These are phyloP conservation scores for Penicillium goetzii DNA, from an alignment of 495 filamentous ascomycete species.

Conservation along the genomic window DNA sequence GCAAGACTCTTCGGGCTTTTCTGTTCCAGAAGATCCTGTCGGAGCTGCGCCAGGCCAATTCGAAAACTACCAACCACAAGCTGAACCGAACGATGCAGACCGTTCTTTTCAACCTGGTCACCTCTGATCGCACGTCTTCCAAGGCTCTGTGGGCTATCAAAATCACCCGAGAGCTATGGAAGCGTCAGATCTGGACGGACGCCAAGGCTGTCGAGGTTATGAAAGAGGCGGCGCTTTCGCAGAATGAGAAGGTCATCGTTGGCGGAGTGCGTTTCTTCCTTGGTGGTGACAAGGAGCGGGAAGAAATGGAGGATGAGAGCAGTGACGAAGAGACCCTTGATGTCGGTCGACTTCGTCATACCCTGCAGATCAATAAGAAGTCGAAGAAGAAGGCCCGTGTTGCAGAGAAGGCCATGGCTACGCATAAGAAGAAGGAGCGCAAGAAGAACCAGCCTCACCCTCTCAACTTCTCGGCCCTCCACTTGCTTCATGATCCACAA, in stretches of 20 bases:
- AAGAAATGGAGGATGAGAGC: conserved; percentile 86
- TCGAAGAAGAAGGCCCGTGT: conserved; percentile 79
- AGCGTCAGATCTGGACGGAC: conserved; percentile 85
- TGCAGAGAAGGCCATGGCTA: conserved; percentile 76
- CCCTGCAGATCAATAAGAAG: conserved; percentile 92
- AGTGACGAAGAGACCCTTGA: conserved; percentile 80
- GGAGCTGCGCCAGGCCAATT: conserved; percentile 83
- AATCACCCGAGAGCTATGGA: conserved; percentile 85
- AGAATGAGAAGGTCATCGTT: conserved; percentile 86
- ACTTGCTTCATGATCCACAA: conserved; percentile 93
- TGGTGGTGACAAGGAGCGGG: conserved; percentile 90
- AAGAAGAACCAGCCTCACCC: conserved; percentile 86
- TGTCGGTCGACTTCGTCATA: conserved; percentile 79
- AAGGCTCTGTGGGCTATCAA: conserved; percentile 96
- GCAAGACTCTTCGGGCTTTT: conserved; percentile 80
- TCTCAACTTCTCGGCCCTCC: conserved; percentile 97
- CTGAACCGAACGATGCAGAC: conserved; percentile 92
- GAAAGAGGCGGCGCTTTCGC: conserved; percentile 81
- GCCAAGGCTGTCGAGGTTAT: conserved; percentile 88
- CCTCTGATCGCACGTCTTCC: conserved; percentile 76
- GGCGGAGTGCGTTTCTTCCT: conserved; percentile 94
- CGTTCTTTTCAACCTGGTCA: conserved; percentile 87
- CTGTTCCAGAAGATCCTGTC: conserved; percentile 90
- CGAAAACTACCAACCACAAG: conserved; percentile 83
- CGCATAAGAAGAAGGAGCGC: conserved; percentile 73